Percentiles rank a stretch among this genome's conserved stretches.
phyloP scores from a whole-genome alignment of 1,284 basidiomycete species.

The Marasmius tenuissimus region DNA sequence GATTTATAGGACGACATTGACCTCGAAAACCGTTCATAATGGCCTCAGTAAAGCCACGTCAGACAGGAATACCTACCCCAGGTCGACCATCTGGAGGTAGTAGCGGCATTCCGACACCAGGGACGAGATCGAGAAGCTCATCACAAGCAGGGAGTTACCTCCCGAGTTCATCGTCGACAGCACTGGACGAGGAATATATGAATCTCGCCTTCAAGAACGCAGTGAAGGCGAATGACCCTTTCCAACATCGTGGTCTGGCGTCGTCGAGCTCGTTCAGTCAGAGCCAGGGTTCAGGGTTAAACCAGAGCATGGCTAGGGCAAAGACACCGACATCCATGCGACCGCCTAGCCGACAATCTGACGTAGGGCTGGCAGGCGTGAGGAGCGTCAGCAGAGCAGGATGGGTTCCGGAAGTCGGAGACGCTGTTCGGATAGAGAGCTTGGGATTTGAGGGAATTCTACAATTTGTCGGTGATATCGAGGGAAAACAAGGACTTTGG shows the following conservation, averaged over 20 bases:
- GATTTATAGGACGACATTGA: neutral
- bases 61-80: constrained; percentile 60
- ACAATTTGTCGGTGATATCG: constrained; percentile 79
- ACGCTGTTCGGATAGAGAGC: constrained; percentile 82
- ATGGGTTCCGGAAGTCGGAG: constrained; percentile 57
- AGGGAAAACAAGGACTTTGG: constrained; percentile 85
- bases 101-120: constrained; percentile 64
- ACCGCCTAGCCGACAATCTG: constrained; percentile 64
- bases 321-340: constrained; percentile 53
- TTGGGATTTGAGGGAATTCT: constrained; percentile 84
- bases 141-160: constrained; percentile 23
- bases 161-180: constrained; percentile 25
- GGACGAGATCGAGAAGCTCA: constrained; percentile 64
- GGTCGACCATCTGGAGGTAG: constrained; percentile 34
- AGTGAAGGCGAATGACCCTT: constrained; percentile 75
- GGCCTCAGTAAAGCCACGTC: constrained; percentile 39
- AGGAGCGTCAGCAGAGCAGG: constrained; percentile 25
- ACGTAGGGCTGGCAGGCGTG: constrained; percentile 45
- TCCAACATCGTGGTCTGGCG: constrained; percentile 54
- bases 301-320: constrained; percentile 27
- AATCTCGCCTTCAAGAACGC: constrained; percentile 73
- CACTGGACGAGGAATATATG: constrained; percentile 52
- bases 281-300: neutral
- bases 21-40: constrained; percentile 37
- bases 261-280: constrained; percentile 35